Percentiles rank a stretch among this genome's conserved stretches.
phyloP scores from a whole-genome alignment of 176 grass and related monocot genomes.

The Phyllostachys edulis region DNA sequence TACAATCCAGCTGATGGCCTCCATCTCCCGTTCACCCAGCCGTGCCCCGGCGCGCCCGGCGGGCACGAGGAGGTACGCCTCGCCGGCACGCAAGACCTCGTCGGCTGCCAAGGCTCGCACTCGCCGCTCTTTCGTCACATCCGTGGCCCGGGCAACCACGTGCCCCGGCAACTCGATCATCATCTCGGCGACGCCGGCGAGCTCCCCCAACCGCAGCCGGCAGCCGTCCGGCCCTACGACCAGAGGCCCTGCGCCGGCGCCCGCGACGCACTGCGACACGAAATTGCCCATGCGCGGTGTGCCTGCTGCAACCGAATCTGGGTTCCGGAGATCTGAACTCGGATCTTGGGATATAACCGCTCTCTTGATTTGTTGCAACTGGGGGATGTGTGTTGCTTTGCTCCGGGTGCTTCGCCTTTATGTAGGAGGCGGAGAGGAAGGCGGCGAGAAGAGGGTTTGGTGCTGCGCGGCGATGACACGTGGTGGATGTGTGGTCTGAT shows the following conservation, averaged over 20 bases:
- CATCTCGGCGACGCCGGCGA: constrained; percentile 36
- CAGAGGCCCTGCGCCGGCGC: not conserved
- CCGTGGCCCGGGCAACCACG: constrained; percentile 31
- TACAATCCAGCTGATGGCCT: constrained; percentile 2
- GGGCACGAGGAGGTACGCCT: constrained; percentile 56
- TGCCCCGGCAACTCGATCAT: constrained; percentile 61
- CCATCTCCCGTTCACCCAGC: constrained; percentile 32
- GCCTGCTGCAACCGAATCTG: no score
- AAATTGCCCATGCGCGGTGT: constrained; percentile 30
- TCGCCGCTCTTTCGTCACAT: constrained; percentile 24
- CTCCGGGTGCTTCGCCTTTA: not conserved
- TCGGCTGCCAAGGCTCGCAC: constrained; percentile 42
- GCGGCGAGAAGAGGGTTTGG: not conserved
- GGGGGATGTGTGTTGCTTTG: not conserved
- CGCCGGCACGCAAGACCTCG: constrained; percentile 44
- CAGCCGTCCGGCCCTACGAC: constrained; percentile 37
- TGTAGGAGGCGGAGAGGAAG: not conserved
- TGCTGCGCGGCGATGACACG: not conserved
- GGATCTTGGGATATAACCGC: not conserved
- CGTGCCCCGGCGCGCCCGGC: constrained; percentile 31
- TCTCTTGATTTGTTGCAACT: no score
- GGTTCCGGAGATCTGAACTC: not conserved
- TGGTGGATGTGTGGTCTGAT: not conserved
- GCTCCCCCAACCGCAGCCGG: not conserved
- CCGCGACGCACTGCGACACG: constrained; percentile 4